These are phyloP conservation scores for Elongisporangium undulatum DNA, from an alignment of 352 stramenopile species.

Conservation along the genomic window DNA sequence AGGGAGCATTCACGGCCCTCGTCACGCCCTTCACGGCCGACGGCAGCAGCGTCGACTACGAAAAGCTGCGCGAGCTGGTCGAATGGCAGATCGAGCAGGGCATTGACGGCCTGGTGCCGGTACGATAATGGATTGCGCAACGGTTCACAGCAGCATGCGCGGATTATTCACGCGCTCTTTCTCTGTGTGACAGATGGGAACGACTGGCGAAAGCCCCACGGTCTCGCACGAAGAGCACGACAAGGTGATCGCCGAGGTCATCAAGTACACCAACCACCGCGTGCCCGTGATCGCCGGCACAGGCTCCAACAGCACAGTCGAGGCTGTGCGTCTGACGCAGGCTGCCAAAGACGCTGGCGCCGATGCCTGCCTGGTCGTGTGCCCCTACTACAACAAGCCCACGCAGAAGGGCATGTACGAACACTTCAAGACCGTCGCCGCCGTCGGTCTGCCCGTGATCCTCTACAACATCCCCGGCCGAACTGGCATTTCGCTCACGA, in stretches of 20 bases:
- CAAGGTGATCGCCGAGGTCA: slow-evolving; percentile 90
- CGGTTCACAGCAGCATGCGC: not conserved
- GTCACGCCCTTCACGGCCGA: slow-evolving; percentile 95
- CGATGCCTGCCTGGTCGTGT: slow-evolving; percentile 95
- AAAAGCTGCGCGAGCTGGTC: slow-evolving; percentile 88
- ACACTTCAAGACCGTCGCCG: slow-evolving; percentile 91
- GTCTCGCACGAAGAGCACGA: slow-evolving; percentile 95
- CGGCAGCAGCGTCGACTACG: slow-evolving; percentile 91
- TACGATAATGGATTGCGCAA: slow-evolving; percentile 19
- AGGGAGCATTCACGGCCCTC: slow-evolving; percentile 90
- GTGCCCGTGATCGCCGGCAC: slow-evolving; percentile 95
- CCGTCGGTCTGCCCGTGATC: slow-evolving; percentile 90
- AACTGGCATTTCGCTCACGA: slow-evolving; percentile 93
- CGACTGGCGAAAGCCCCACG: slow-evolving; percentile 95
- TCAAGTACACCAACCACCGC: slow-evolving; percentile 68
- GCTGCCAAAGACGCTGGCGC: slow-evolving; percentile 90
- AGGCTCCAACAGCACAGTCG: slow-evolving; percentile 92
- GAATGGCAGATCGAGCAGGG: slow-evolving; percentile 91
- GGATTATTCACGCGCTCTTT: slow-evolving; percentile 4
- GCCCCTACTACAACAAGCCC: slow-evolving; percentile 99
- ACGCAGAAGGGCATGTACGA: slow-evolving; percentile 94
- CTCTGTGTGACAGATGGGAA: slow-evolving; percentile 81
- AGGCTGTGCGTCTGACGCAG: slow-evolving; percentile 82
- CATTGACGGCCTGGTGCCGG: slow-evolving; percentile 96
- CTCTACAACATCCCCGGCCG: slow-evolving; percentile 98